These are phyloP conservation scores for Primulina huaijiensis DNA, from an alignment of 257 asterid species.

Conservation along the genomic window DNA sequence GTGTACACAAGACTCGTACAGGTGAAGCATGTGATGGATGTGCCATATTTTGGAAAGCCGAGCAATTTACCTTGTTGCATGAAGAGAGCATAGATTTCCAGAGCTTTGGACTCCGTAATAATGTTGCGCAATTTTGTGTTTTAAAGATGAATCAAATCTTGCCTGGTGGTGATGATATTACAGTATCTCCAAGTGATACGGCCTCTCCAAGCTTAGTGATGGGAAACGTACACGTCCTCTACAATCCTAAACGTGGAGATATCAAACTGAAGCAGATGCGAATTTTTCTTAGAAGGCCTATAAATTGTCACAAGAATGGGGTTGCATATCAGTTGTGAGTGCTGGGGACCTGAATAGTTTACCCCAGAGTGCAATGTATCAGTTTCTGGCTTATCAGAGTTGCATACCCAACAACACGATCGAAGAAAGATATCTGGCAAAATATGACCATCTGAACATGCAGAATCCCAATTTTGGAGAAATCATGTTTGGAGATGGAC, in stretches of 20 bases:
- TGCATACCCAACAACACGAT: conserved; percentile 62
- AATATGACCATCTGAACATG: conserved; percentile 32
- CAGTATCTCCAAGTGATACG: conserved; percentile 36
- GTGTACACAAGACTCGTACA: conserved; percentile 73
- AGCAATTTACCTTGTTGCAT: conserved; percentile 69
- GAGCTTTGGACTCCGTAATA: conserved; percentile 76
- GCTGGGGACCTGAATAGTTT: conserved; percentile 76
- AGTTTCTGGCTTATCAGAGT: conserved; percentile 65
- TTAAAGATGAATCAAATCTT: conserved; percentile 60
- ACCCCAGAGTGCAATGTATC: conserved; percentile 92
- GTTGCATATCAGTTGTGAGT: conserved; percentile 67
- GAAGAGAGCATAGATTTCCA: conserved; percentile 78
- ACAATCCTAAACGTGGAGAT: conserved; percentile 90
- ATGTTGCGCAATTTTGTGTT: conserved; percentile 80
- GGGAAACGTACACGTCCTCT: conserved; percentile 81
- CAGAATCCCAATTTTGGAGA: conserved; percentile 23
- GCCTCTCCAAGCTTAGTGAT: conserved; percentile 51
- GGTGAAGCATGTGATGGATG: conserved; percentile 87
- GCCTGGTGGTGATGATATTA: conserved; percentile 26
- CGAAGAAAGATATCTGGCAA: conserved; percentile 74
- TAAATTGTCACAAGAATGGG: conserved; percentile 73
- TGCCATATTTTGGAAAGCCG: conserved; percentile 68
- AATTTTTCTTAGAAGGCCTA: conserved; percentile 70
- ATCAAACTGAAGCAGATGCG: conserved; percentile 90
- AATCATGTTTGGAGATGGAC: conserved; percentile 57